Evolutionary conservation across 768 basidiomycete species (phyloP).

Genomic region (Russula brevipes): DNA sequence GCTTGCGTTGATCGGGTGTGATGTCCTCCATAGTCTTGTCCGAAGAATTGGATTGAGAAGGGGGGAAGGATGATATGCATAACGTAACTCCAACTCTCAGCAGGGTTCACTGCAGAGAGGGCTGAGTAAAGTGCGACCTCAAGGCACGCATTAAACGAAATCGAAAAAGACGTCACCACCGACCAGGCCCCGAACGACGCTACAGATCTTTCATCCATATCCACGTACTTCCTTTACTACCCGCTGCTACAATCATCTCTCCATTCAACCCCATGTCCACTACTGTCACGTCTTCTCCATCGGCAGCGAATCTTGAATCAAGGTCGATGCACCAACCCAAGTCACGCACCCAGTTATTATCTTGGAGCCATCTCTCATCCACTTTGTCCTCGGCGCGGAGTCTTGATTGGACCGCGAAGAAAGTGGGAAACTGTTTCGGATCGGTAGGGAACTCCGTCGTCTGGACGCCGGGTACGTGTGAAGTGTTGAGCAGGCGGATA

Average conservation of each 20-base stretch:
- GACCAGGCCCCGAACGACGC: background rate
- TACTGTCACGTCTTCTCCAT: constrained; percentile 4
- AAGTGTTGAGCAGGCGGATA: constrained; percentile 17
- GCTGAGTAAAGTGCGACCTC: too few species aligned
- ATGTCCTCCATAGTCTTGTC: constrained; percentile 8
- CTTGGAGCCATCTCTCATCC: constrained; percentile 2
- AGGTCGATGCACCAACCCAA: constrained; percentile 15
- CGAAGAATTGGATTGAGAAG: constrained; percentile 8
- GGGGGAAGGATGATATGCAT: background rate
- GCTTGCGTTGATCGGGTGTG: constrained; percentile 6
- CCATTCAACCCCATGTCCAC: constrained; percentile 22
- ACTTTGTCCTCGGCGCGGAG: constrained; percentile 4
- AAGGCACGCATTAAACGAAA: too few species aligned
- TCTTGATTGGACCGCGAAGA: background rate
- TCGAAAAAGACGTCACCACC: background rate
- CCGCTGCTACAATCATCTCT: constrained; percentile 16
- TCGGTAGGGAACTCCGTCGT: constrained; percentile 6
- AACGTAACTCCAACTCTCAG: background rate
- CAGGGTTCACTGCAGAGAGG: background rate
- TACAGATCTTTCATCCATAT: constrained; percentile 17
- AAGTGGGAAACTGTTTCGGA: background rate
- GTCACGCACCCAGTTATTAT: constrained; percentile 1
- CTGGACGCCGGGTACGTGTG: constrained; percentile 4
- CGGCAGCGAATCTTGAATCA: background rate
- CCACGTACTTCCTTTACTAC: constrained; percentile 18